Conservation (phyloP, 2,329 filamentous ascomycete species). For the Chrysoporthe cubensis region DNA sequence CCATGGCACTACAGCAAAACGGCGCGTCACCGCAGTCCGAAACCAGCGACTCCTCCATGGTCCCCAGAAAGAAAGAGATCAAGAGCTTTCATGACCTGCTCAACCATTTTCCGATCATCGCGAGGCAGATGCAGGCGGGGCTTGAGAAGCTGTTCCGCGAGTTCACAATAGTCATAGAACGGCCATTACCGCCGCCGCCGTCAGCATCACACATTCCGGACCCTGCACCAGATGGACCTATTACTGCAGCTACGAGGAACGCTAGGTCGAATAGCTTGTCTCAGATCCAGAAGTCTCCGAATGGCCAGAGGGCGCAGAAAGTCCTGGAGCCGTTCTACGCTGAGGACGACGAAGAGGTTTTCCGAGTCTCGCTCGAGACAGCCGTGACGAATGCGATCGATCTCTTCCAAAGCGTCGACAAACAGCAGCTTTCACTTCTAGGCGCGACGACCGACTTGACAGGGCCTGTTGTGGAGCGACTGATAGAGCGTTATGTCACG, state of each 20-base stretch:
- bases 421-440: slow-evolving; percentile 88
- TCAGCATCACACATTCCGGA: slow-evolving; percentile 64
- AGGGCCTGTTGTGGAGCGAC: slow-evolving; percentile 84
- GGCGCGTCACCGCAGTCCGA: slow-evolving; percentile 33
- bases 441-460: slow-evolving; percentile 94
- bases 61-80: slow-evolving; percentile 83
- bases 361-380: slow-evolving; percentile 86
- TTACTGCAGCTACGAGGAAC: slow-evolving; percentile 57
- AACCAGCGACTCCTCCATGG: slow-evolving; percentile 47
- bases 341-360: slow-evolving; percentile 88
- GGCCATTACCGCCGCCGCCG: slow-evolving; percentile 77
- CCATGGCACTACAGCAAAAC: slow-evolving; percentile 33
- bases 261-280: slow-evolving; percentile 56
- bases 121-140: slow-evolving; percentile 91
- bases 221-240: slow-evolving; percentile 60
- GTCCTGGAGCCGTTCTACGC: slow-evolving; percentile 69
- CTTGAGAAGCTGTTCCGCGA: slow-evolving; percentile 88
- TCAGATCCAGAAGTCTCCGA: slow-evolving; percentile 17
- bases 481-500: slow-evolving; percentile 93
- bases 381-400: slow-evolving; percentile 94
- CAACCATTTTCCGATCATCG: slow-evolving; percentile 92
- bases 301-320: slow-evolving; percentile 30
- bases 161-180: slow-evolving; percentile 84
- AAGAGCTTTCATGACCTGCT: slow-evolving; percentile 88
- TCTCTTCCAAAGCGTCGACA: slow-evolving; percentile 92